These are phyloP conservation scores for Sarocladium kiliense DNA, from an alignment of 2,329 filamentous ascomycete genomes.

Conservation along the genomic window DNA sequence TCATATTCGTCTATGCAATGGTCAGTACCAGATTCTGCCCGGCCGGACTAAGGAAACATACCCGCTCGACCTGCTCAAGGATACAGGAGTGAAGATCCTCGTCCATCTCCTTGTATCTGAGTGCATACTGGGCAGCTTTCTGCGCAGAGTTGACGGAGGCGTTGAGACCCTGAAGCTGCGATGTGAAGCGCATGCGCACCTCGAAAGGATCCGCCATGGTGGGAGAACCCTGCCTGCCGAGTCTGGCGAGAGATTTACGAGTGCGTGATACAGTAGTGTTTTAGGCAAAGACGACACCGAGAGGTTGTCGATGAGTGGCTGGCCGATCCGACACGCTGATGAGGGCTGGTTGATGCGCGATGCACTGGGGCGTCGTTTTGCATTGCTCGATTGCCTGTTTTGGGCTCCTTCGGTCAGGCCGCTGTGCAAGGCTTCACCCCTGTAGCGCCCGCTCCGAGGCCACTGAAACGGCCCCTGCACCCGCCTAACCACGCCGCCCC, in stretches of 20 bases:
- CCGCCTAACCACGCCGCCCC: background rate
- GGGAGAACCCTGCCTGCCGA: slow-evolving; percentile 2
- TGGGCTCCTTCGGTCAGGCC: background rate
- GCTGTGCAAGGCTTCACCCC: background rate
- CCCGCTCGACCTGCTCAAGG: slow-evolving; percentile 85
- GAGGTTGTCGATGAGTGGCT: background rate
- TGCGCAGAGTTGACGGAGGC: slow-evolving; percentile 84
- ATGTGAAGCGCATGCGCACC: slow-evolving; percentile 95
- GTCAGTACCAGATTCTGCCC: slow-evolving; percentile 2
- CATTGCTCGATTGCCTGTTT: background rate
- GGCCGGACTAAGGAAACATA: slow-evolving; percentile 30
- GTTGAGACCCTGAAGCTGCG: slow-evolving; percentile 83
- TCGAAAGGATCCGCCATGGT: slow-evolving; percentile 82
- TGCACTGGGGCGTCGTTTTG: background rate
- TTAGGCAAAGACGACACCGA: background rate
- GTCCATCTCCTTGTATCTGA: slow-evolving; percentile 90
- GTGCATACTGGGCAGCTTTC: slow-evolving; percentile 90
- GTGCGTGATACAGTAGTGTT: background rate
- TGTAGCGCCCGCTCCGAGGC: background rate
- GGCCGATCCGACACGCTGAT: background rate
- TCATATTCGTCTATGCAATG: slow-evolving; percentile 73
- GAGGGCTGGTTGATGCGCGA: background rate
- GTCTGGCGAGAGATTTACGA: background rate
- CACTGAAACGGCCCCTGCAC: slow-evolving; percentile 2
- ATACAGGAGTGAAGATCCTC: slow-evolving; percentile 98